Evolutionary conservation across 768 basidiomycete genomes (phyloP).

Genomic region (Rhodosporidiobolus odoratus): DNA sequence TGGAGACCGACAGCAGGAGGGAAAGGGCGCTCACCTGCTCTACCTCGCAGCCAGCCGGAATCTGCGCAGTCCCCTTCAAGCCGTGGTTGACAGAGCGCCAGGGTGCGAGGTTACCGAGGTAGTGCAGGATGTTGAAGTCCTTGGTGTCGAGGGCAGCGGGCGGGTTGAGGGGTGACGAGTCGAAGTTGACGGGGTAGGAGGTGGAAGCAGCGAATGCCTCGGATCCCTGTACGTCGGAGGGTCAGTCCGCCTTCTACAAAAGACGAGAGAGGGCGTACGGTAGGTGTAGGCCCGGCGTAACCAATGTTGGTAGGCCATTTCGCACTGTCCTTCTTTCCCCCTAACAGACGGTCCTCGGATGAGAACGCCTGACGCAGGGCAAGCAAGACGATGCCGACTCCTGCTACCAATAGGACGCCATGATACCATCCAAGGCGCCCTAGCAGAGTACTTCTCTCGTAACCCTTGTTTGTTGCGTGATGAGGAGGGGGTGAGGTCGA

Average conservation of each 20-base stretch:
- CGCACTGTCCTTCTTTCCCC: background rate
- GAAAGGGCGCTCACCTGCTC: slow-evolving; percentile 22
- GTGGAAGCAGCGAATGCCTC: slow-evolving; percentile 34
- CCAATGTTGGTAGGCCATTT: slow-evolving; percentile 15
- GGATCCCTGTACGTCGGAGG: background rate
- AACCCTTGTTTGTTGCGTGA: background rate
- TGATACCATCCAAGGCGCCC: background rate
- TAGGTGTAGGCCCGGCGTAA: slow-evolving; percentile 29
- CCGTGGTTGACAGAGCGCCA: slow-evolving; percentile 35
- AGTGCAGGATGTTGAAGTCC: slow-evolving; percentile 31
- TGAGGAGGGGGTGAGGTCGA: background rate
- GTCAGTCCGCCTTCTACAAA: too few relatives aligned
- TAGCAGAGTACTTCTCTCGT: background rate
- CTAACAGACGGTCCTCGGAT: background rate
- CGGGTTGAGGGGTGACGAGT: slow-evolving; percentile 26
- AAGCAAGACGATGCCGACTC: background rate
- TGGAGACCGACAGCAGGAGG: background rate
- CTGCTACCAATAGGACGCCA: background rate
- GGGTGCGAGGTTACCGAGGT: slow-evolving; percentile 32
- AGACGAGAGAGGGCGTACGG: background rate
- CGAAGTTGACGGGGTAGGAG: slow-evolving; percentile 20
- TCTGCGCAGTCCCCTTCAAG: slow-evolving; percentile 4
- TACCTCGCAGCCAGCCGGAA: slow-evolving; percentile 21
- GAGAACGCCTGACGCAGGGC: background rate
- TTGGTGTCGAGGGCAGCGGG: background rate